Base-by-base conservation (phyloP, 2,329 filamentous ascomycete species). In the Didymellaceae sp. region DNA sequence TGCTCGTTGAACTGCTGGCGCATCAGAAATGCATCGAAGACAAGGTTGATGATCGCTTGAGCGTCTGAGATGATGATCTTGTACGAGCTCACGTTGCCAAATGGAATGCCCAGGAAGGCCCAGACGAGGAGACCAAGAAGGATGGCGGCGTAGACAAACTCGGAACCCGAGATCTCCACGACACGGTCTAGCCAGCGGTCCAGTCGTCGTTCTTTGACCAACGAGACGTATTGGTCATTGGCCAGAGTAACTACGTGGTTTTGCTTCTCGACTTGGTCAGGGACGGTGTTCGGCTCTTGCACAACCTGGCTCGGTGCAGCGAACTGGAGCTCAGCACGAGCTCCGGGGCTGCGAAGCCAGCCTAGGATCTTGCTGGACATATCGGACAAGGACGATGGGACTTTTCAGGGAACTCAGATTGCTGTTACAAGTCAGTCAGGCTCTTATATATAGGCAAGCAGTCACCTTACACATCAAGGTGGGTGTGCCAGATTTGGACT, bases 11-110 rank as follows among this genome's bases (percentile, higher is more conserved):
- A 44, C 6, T 50, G 46, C n/a, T 50, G 39, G 5, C 46, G 46
- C 46, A 50, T 50, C 17, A 50, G 26, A 11, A 44, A 50, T 0
- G 46, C 46, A 16, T 50, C 40, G n/a, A 50, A 50, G 14, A 50
- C 39, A 1, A 50, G 18, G 17, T 39, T 50, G 18, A 50, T 39
- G 20, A 50, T 44, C 5, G 39, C 46, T 16, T 50, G 46, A 6
- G 46, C 39, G 11, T 50, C 46, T 5, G 40, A 44, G 39, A 50
- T 50, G 18, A 28, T 21, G 11, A 50, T 50, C 32, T 44, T 43
- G 32, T 44, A 50, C 8, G 46, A 37, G 40, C 11, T 37, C 2
- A 32, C 11, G 2, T 17, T 22, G 26, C 46, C 40, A 22, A 32
- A 50, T 5, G 38, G 39, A 14, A 50, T 44, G 13, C 46, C 46